phyloP scores from a whole-genome alignment of 2,329 filamentous ascomycete genomes.

The Plenodomus biglobosus region DNA sequence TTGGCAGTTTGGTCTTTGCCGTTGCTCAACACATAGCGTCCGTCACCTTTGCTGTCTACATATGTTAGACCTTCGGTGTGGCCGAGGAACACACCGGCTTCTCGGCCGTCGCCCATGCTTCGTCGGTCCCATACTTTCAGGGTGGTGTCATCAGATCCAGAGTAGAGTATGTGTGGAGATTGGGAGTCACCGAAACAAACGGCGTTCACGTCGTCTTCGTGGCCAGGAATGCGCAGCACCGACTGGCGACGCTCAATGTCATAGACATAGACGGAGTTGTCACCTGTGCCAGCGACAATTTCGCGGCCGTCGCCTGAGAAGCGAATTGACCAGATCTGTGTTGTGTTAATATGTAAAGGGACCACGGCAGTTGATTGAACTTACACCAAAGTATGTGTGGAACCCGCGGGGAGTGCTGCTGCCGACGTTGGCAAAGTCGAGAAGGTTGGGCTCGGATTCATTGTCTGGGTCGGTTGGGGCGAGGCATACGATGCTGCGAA shows the following conservation, averaged over 20 bases:
- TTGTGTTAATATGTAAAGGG: not conserved
- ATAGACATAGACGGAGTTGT: constrained; percentile 80
- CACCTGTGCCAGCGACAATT: constrained; percentile 84
- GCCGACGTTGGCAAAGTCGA: constrained; percentile 68
- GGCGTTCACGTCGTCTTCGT: constrained; percentile 89
- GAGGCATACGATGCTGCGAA: constrained; percentile 79
- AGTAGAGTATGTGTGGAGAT: constrained; percentile 92
- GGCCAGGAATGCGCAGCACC: constrained; percentile 74
- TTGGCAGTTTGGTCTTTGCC: constrained; percentile 97
- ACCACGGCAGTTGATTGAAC: not conserved
- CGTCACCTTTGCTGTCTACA: constrained; percentile 80
- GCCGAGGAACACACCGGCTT: constrained; percentile 65
- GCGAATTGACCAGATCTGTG: constrained; percentile 80
- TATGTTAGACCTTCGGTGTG: constrained; percentile 68
- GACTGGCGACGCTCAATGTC: constrained; percentile 81
- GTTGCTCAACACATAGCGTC: constrained; percentile 88
- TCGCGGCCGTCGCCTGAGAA: constrained; percentile 92
- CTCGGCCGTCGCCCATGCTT: constrained; percentile 62
- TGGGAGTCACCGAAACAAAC: constrained; percentile 90
- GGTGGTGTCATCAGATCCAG: constrained; percentile 90
- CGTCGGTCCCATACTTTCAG: constrained; percentile 96
- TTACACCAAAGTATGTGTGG: constrained; percentile 39
- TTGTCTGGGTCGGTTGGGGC: constrained; percentile 85
- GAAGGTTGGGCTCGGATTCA: constrained; percentile 72
- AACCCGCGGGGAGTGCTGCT: constrained; percentile 41